A percentile compares a stretch with the other conserved stretches of the same genome.
Evolutionary conservation across 2,329 filamentous ascomycete genomes (phyloP).

Genomic region (Rutstroemia sp.): DNA sequence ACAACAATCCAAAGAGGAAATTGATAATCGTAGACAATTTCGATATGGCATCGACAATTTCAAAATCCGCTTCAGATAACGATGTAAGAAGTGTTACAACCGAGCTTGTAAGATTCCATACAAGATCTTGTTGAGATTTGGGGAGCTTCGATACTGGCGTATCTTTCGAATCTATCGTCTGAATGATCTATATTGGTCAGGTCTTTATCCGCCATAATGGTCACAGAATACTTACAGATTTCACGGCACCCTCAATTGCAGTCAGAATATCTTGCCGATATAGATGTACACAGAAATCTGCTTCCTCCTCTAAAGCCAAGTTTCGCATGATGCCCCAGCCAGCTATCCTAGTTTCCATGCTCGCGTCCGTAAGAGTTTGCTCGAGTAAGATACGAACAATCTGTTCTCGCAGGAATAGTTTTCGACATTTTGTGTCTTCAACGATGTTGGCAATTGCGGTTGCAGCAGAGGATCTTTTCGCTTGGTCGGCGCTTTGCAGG

Average conservation of each 20-base stretch:
- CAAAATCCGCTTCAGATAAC: slow-evolving; percentile 52
- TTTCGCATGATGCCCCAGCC: slow-evolving; percentile 61
- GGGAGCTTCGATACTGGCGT: slow-evolving; percentile 39
- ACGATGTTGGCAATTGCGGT: slow-evolving; percentile 54
- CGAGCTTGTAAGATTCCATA: slow-evolving; percentile 48
- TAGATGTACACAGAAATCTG: slow-evolving; percentile 59
- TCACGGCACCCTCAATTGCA: slow-evolving; percentile 49
- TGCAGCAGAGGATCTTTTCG: slow-evolving; percentile 52
- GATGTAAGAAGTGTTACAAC: slow-evolving; percentile 45
- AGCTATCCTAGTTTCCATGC: slow-evolving; percentile 54
- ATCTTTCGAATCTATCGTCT: slow-evolving; percentile 29
- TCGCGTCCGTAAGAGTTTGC: slow-evolving; percentile 56
- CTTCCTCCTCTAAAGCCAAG: slow-evolving; percentile 55
- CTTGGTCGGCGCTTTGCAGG: slow-evolving; percentile 50
- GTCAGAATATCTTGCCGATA: slow-evolving; percentile 54
- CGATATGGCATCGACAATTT: slow-evolving; percentile 49
- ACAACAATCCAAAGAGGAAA: slow-evolving; percentile 48
- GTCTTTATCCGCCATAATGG: background rate
- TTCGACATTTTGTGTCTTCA: slow-evolving; percentile 53
- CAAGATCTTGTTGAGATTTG: slow-evolving; percentile 45
- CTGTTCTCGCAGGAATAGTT: slow-evolving; percentile 58
- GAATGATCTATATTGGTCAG: slow-evolving; percentile 23
- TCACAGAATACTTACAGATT: slow-evolving; percentile 36
- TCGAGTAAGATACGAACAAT: slow-evolving; percentile 56
- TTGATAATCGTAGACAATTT: slow-evolving; percentile 40